These are phyloP conservation scores for Phlyctochytrium bullatum DNA, from an alignment of 192 early-diverging fungal genomes.

Conservation along the genomic window DNA sequence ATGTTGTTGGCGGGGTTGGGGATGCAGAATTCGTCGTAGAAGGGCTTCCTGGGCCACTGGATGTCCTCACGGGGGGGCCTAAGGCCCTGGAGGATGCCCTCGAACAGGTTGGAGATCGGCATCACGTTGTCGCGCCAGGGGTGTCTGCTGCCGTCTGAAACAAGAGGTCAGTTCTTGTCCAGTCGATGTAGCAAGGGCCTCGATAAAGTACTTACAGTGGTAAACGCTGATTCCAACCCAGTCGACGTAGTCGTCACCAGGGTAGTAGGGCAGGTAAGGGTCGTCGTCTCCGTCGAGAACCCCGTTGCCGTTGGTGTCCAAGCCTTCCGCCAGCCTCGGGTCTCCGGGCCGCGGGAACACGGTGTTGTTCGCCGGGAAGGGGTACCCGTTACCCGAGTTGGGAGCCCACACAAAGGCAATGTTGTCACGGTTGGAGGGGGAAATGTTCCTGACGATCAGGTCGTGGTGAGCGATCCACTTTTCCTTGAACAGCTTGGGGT, in stretches of 20 bases:
- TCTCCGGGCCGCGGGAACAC: too few relatives aligned
- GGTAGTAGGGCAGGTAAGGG: constrained; percentile 16
- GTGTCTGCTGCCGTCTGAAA: constrained; percentile 25
- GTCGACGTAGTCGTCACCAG: constrained; percentile 28
- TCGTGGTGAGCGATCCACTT: too few relatives aligned
- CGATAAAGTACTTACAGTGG: too few relatives aligned
- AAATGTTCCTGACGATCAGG: too few relatives aligned
- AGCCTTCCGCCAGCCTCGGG: too few relatives aligned
- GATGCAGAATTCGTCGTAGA: constrained; percentile 21
- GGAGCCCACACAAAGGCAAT: constrained; percentile 8
- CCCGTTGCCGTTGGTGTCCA: too few relatives aligned
- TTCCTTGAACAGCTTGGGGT: not conserved
- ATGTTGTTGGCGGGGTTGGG: constrained; percentile 7
- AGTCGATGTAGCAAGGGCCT: too few relatives aligned
- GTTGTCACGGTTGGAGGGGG: too few relatives aligned
- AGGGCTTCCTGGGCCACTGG: constrained; percentile 22
- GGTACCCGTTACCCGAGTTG: constrained; percentile 10
- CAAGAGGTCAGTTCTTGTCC: too few relatives aligned
- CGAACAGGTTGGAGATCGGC: constrained; percentile 20
- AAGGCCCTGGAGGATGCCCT: constrained; percentile 36
- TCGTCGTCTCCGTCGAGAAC: too few relatives aligned
- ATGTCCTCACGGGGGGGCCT: too few relatives aligned
- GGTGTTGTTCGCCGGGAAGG: too few relatives aligned
- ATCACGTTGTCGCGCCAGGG: constrained; percentile 29
- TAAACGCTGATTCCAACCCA: not conserved